Conservation (phyloP, 352 stramenopile genomes). For the Phytophthora fragariae region DNA sequence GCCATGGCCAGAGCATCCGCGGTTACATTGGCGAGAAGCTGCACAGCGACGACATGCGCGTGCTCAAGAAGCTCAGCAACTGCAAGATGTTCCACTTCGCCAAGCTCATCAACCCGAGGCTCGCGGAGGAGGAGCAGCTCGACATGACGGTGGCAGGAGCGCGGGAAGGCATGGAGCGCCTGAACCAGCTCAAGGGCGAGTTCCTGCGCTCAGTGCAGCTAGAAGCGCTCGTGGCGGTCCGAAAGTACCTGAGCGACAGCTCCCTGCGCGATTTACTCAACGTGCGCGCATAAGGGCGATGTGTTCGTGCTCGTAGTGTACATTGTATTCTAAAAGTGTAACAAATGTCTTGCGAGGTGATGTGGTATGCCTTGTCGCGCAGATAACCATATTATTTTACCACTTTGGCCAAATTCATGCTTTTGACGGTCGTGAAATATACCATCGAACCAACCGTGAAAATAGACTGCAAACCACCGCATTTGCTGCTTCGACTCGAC, state of each 20-base stretch:
- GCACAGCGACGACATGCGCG: slow-evolving; percentile 85
- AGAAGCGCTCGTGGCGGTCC: slow-evolving; percentile 75
- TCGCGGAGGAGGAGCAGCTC: slow-evolving; percentile 62
- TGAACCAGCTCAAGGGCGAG: slow-evolving; percentile 69
- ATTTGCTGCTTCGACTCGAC: not conserved
- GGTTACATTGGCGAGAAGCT: slow-evolving; percentile 79
- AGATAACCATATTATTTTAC: no score
- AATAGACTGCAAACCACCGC: no score
- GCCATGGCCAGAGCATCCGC: slow-evolving; percentile 73
- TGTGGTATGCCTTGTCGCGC: not conserved
- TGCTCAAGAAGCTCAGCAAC: slow-evolving; percentile 88
- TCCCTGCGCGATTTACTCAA: slow-evolving; percentile 75
- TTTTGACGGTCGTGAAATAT: no score
- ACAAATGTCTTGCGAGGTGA: not conserved
- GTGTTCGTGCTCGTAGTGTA: not conserved
- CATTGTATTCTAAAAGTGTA: slow-evolving; percentile 4
- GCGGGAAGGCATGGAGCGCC: slow-evolving; percentile 34
- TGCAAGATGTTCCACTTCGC: slow-evolving; percentile 85
- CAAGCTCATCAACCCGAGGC: slow-evolving; percentile 64
- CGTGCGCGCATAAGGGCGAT: slow-evolving; percentile 24
- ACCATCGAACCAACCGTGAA: no score
- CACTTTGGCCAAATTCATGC: no score
- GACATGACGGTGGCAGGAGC: slow-evolving; percentile 51
- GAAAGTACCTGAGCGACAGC: slow-evolving; percentile 76
- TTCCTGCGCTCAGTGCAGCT: slow-evolving; percentile 83